These are phyloP conservation scores for Babesia ovis DNA, from an alignment of 169 alveolate genomes.

Conservation along the genomic window DNA sequence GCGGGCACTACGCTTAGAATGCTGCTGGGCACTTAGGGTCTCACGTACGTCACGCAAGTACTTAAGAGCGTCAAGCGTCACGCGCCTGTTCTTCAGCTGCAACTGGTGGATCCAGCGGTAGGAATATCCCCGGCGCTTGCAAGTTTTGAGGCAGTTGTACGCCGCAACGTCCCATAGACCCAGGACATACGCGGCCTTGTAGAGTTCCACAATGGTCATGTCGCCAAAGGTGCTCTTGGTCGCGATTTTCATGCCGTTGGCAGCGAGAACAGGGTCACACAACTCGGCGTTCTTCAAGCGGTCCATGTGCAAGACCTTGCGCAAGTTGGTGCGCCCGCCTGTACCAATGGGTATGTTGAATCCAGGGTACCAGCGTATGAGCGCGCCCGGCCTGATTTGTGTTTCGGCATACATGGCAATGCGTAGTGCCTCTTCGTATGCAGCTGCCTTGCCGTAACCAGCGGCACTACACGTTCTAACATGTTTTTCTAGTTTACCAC, in stretches of 20 bases:
- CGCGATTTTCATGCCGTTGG: conserved; percentile 72
- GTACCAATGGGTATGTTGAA: conserved; percentile 80
- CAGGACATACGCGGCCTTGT: conserved; percentile 74
- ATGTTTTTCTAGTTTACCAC: conserved; percentile 17
- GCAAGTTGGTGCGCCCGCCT: conserved; percentile 71
- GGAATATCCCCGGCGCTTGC: conserved; percentile 73
- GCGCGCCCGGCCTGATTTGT: conserved; percentile 56
- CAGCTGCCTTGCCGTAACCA: conserved; percentile 38
- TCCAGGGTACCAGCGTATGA: conserved; percentile 78
- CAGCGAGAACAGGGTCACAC: conserved; percentile 75
- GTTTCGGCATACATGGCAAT: conserved; percentile 57
- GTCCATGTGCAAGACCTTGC: conserved; percentile 77
- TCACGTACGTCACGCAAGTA: conserved; percentile 67
- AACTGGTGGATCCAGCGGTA: conserved; percentile 70
- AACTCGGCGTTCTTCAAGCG: conserved; percentile 68
- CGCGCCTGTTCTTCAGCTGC: conserved; percentile 50
- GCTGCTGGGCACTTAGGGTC: conserved; percentile 20
- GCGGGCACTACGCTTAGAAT: conserved; percentile 26
- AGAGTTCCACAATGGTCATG: conserved; percentile 75
- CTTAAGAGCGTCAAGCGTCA: conserved; percentile 75
- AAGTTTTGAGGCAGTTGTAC: conserved; percentile 72
- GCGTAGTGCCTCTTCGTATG: conserved; percentile 51
- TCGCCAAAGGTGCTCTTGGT: conserved; percentile 76
- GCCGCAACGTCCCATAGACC: conserved; percentile 80
- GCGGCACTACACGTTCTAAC: conserved; percentile 6